Evolutionary conservation across 345 rosid genomes (phyloP).

Genomic region (Melaleuca alternifolia): DNA sequence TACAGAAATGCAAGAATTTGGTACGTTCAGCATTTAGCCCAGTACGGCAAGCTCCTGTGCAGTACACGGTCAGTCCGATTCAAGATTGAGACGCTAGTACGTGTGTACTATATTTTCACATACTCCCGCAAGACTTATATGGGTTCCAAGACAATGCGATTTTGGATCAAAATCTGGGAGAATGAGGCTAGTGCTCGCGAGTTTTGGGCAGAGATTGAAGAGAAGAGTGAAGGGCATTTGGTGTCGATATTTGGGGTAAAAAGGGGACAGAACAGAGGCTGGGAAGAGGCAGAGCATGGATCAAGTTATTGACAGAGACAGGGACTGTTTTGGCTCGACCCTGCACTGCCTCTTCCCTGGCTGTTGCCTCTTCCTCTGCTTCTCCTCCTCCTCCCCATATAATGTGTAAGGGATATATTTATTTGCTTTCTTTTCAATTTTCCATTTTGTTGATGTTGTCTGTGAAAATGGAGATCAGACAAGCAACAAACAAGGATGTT

Average conservation of each 20-base stretch:
- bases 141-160: not conserved
- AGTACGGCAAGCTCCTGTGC: not conserved
- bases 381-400: not conserved
- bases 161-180: not conserved
- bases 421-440: not conserved
- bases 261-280: not conserved
- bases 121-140: not conserved
- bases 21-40: not conserved
- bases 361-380: constrained; percentile 10
- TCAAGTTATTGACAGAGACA: constrained; percentile 19
- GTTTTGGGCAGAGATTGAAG: not conserved
- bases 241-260: not conserved
- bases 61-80: not conserved
- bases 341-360: constrained; percentile 99
- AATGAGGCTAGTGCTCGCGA: not conserved
- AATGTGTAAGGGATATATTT: not conserved
- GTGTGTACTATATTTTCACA: not conserved
- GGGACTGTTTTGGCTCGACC: constrained; percentile 46
- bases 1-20: not conserved
- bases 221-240: not conserved
- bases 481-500: not conserved
- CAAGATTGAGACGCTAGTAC: not conserved
- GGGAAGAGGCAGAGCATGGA: constrained; percentile 21
- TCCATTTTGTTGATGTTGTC: not conserved
- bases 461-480: not conserved